phyloP scores from a whole-genome alignment of 2,329 filamentous ascomycete species.

The Fusarium denticulatum region DNA sequence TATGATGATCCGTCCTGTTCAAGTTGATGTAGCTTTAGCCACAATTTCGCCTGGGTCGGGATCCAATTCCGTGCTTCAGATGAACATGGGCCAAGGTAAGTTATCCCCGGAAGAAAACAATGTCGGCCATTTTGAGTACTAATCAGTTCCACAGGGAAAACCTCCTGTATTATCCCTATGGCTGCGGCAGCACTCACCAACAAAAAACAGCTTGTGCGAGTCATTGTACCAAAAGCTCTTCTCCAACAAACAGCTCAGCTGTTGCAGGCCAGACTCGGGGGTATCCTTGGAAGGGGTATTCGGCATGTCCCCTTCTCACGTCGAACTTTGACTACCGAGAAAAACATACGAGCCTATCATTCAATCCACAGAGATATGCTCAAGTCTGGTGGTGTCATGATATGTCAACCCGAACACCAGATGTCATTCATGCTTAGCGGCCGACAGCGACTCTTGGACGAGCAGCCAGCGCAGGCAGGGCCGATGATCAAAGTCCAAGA shows the following conservation, averaged over 20 bases:
- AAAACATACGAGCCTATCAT: slow-evolving; percentile 46
- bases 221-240: slow-evolving; percentile 67
- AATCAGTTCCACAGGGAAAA: slow-evolving; percentile 57
- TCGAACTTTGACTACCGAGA: slow-evolving; percentile 48
- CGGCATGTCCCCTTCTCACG: slow-evolving; percentile 68
- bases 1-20: slow-evolving; percentile 68
- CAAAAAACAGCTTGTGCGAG: slow-evolving; percentile 57
- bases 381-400: slow-evolving; percentile 60
- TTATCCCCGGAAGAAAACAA: neutral
- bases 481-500: slow-evolving; percentile 63
- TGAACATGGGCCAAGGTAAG: slow-evolving; percentile 72
- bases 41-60: slow-evolving; percentile 65
- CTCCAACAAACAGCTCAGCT: slow-evolving; percentile 67
- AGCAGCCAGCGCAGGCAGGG: slow-evolving; percentile 53
- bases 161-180: slow-evolving; percentile 66
- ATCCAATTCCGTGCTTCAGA: slow-evolving; percentile 69
- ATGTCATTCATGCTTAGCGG: slow-evolving; percentile 73
- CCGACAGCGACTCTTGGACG: slow-evolving; percentile 64
- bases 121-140: neutral
- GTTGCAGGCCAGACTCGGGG: slow-evolving; percentile 64
- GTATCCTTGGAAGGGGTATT: slow-evolving; percentile 62
- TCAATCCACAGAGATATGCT: slow-evolving; percentile 53
- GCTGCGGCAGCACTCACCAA: slow-evolving; percentile 58
- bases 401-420: slow-evolving; percentile 71
- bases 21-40: slow-evolving; percentile 69